These are phyloP conservation scores for Pichia insulana DNA, from an alignment of 805 yeast genomes.

Conservation along the genomic window DNA sequence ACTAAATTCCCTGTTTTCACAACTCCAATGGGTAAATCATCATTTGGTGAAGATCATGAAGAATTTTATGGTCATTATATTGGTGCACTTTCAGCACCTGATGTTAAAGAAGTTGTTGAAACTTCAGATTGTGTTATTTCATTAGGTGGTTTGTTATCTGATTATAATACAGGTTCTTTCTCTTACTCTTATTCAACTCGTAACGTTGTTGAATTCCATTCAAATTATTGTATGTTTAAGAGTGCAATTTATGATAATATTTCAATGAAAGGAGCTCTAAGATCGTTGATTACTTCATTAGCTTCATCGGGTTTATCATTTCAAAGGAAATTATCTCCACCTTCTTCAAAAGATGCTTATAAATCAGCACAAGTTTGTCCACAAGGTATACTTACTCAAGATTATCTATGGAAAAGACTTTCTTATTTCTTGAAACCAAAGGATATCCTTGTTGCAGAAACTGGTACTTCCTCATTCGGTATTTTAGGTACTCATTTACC, in stretches of 20 bases:
- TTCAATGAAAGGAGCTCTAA: conserved; percentile 54
- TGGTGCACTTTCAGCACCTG: conserved; percentile 70
- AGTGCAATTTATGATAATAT: conserved; percentile 65
- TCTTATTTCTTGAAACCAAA: conserved; percentile 57
- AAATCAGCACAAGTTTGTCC: conserved; percentile 39
- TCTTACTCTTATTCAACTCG: conserved; percentile 67
- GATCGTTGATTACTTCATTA: conserved; percentile 32
- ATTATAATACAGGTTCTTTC: conserved; percentile 86
- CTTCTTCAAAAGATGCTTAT: conserved; percentile 30
- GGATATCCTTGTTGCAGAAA: conserved; percentile 61
- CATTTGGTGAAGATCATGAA: conserved; percentile 61
- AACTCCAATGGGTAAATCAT: conserved; percentile 87
- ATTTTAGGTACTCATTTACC: conserved; percentile 61
- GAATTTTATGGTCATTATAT: conserved; percentile 81
- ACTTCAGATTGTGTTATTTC: conserved; percentile 66
- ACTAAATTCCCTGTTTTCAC: conserved; percentile 78
- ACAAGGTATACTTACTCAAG: conserved; percentile 43
- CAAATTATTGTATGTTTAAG: conserved; percentile 63
- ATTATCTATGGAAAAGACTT: conserved; percentile 60
- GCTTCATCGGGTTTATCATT: conserved; percentile 31
- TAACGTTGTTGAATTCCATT: conserved; percentile 72
- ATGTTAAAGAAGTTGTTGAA: conserved; percentile 64
- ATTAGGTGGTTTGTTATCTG: conserved; percentile 77
- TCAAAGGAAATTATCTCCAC: conserved; percentile 42
- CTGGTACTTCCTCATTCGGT: conserved; percentile 73